These are phyloP conservation scores for Rossbeevera mucosa DNA, from an alignment of 768 basidiomycete genomes.

Conservation along the genomic window DNA sequence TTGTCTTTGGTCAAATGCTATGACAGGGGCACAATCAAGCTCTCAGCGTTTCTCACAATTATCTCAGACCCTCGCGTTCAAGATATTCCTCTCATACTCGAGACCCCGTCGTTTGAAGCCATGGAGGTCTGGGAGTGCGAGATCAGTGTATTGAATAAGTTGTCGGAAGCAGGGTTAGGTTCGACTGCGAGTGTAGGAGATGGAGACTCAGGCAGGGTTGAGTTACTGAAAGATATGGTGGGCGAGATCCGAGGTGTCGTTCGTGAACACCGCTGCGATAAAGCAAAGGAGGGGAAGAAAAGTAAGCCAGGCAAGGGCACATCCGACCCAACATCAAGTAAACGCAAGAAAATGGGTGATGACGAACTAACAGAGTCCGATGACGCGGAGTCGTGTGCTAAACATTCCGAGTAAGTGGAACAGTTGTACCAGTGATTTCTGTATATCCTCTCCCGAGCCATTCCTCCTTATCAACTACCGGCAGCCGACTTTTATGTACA, in stretches of 20 bases:
- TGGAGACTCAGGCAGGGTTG: not conserved
- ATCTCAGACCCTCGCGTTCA: slow-evolving; percentile 64
- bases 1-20: not conserved
- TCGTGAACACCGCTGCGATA: slow-evolving; percentile 9
- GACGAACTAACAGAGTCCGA: slow-evolving; percentile 8
- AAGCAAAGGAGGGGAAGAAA: slow-evolving; percentile 5
- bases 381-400: slow-evolving; percentile 1
- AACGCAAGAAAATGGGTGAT: not conserved
- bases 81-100: slow-evolving; percentile 73
- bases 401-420: not conserved
- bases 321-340: slow-evolving; percentile 7
- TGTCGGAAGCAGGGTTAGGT: slow-evolving; percentile 26
- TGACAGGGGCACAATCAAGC: slow-evolving; percentile 60
- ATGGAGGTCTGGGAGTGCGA: slow-evolving; percentile 71
- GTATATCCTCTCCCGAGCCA: not conserved
- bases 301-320: not conserved
- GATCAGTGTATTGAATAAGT: slow-evolving; percentile 53
- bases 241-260: slow-evolving; percentile 11
- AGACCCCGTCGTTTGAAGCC: slow-evolving; percentile 71
- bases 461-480: not conserved
- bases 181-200: not conserved
- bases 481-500: not conserved
- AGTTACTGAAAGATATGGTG: slow-evolving; percentile 8
- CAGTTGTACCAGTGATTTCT: not conserved
- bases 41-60: slow-evolving; percentile 59